phyloP scores from a whole-genome alignment of 441 rosid genomes.

The Kokia cookei region DNA sequence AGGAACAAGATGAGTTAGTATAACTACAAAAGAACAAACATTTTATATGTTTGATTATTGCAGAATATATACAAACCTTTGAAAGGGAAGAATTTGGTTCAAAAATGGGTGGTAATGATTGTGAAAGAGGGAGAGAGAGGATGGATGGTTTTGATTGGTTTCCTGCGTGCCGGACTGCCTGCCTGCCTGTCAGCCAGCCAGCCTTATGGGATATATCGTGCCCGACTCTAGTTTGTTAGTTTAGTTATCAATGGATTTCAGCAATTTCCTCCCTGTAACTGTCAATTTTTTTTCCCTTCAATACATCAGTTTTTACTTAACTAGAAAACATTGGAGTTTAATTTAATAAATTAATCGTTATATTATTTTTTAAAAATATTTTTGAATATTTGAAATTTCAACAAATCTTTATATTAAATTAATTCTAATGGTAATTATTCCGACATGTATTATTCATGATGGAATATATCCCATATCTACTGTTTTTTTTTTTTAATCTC shows the following conservation, averaged over 20 bases:
- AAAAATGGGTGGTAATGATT: background rate
- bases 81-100: background rate
- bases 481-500: background rate
- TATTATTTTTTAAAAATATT: background rate
- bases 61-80: no score
- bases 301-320: background rate
- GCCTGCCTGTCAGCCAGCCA: background rate
- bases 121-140: background rate
- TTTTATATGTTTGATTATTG: no score
- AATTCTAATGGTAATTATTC: no score
- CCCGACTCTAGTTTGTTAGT: background rate
- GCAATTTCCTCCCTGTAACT: background rate
- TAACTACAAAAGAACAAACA: no score
- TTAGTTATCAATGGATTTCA: background rate
- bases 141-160: background rate
- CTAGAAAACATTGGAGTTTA: background rate
- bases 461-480: background rate
- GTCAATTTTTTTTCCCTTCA: background rate
- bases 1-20: background rate
- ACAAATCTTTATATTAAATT: no score
- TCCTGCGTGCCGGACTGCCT: background rate
- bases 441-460: no score
- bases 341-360: background rate
- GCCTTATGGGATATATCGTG: background rate
- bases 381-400: no score